Conservation (phyloP, 2,329 filamentous ascomycete genomes). For the Pseudogymnoascus sp. region DNA sequence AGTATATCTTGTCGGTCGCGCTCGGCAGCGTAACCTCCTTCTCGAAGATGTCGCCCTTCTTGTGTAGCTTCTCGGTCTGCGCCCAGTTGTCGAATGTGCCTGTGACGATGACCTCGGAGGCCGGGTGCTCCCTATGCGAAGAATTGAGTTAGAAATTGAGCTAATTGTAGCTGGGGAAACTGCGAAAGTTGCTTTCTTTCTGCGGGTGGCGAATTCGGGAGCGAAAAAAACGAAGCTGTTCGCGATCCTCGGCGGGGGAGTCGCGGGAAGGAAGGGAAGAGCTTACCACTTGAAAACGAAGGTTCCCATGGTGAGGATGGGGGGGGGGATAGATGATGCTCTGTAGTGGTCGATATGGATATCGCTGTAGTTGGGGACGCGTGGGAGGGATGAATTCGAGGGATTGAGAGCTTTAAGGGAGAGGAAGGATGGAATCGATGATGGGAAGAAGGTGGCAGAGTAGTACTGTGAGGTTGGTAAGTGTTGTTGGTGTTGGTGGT, state of each 20-base stretch:
- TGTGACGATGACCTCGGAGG: constrained; percentile 82
- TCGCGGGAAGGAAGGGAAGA: constrained; percentile 4
- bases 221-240: constrained; percentile 12
- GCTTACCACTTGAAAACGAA: constrained; percentile 65
- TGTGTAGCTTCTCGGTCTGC: constrained; percentile 75
- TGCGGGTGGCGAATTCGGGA: constrained; percentile 15
- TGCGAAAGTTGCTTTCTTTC: neutral
- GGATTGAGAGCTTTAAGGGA: neutral
- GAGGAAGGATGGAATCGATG: neutral
- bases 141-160: constrained; percentile 12
- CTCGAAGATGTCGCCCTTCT: constrained; percentile 62
- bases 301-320: constrained; percentile 45
- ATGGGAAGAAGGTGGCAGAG: too few species aligned
- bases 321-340: neutral
- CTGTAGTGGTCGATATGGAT: neutral
- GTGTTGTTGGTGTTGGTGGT: neutral
- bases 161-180: neutral
- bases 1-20: constrained; percentile 66
- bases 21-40: constrained; percentile 70
- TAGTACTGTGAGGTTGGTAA: neutral
- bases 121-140: constrained; percentile 64
- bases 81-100: constrained; percentile 94
- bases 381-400: neutral
- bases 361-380: neutral
- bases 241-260: constrained; percentile 14